Evolutionary conservation across 208 protist species (phyloP), one percentile per base, ranked within the genome.

Genomic region (Leishmania mexicana): DNA sequence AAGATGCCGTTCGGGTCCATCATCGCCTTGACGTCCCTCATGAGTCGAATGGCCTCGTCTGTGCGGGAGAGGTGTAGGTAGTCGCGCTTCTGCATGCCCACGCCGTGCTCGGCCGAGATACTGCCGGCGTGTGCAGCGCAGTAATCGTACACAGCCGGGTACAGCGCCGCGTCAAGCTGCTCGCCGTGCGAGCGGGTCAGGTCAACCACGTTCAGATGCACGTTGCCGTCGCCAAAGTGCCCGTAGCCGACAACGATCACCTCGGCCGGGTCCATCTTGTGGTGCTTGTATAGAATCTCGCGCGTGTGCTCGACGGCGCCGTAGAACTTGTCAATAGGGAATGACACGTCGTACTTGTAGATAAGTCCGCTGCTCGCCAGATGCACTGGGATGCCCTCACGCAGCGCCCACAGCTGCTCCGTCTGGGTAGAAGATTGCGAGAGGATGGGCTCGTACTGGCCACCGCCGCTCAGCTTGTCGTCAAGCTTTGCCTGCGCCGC

Each of bases 151-250:
- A 94, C 90, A 28, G 85, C 89, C 0, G 93, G 90, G 85, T 94
- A 92, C 38, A 94, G 84, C 45, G 80, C 84, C n/a, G 75, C 84
- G 31, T 93, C 87, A 24, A 94, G 83, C 74, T 82, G 80, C 45
- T 89, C 85, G 40, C 60, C 77, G 73, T 96, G 88, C 49, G 76
- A 83, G 58, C 89, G 87, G 38, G 88, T 94, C 31, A 81, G 42
- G 85, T 96, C 83, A 62, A 96, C 68, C 81, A 99, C 92, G 85
- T 99, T 99, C 38, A 99, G 81, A 83, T 99, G 99, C 31, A 99
- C 83, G 89, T 99, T 99, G 73, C 97, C 97, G 85, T 99, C 99
- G 45, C 98, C 99, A 72, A 99, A 93, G 86, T 99, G 99, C 21
- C 99, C 99, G 88, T 98, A 99, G 31, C 97, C 98, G 60, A 96